Base-by-base conservation (phyloP, 345 rosid species). In the Bruguiera parviflora region DNA sequence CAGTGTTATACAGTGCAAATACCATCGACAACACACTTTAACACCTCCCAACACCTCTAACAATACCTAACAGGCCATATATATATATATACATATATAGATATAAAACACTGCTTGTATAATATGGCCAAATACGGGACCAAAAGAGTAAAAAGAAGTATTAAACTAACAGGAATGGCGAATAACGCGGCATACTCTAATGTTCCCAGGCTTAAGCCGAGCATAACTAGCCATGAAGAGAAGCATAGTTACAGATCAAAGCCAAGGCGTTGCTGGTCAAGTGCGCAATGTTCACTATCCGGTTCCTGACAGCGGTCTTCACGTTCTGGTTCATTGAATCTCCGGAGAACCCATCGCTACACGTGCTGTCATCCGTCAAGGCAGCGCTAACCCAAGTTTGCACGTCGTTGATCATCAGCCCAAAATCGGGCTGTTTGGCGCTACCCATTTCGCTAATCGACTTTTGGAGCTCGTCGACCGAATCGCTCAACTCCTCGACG, bases 351-450 rank as follows among this genome's bases (percentile, higher is more conserved):
- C 96, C 96, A 2, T 92, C 96, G 15, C 76, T 75, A 75, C 98
- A 89, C 18, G 96, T 90, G 69, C 21, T 77, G 72, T 87, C 92
- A 22, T 87, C 80, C 0, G 96, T 92, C 81, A 92, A 52, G 51
- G 89, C 93, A 18, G 93, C 92, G 39, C 96, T 89, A 46, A 81
- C 93, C 96, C 98, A 90, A 6, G 92, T 90, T 73, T 87, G 84
- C 13, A 92, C 64, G 61, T 92, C 83, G 31, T 69, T 82, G 51
- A 89, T 82, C 73, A 72, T 73, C 8, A 77, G 53, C 53, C 51
- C 65, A 39, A 81, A 87, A 70, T 82, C 67, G 10, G 84, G 46
- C 3, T 57, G 66, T 61, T 66, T 79, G 2, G 69, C 51, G 21
- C 35, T 63, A 24, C 79, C 69, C 95, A 90, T 74, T 78, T 92